phyloP scores from a whole-genome alignment of 495 filamentous ascomycete species.

The Aspergillus mulundensis region DNA sequence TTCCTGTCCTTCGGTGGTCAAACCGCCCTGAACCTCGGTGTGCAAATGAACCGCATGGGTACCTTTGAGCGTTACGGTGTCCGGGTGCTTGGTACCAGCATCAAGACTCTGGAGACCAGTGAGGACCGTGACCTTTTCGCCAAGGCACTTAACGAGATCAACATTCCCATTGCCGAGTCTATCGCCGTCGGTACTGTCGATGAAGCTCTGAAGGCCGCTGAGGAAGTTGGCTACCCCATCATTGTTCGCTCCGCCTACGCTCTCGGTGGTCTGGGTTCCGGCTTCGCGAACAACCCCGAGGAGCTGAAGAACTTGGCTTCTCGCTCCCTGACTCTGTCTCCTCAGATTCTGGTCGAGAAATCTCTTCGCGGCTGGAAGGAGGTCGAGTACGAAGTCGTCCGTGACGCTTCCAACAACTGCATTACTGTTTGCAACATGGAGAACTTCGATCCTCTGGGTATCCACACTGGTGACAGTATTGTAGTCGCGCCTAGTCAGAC shows the following conservation, averaged over 20 bases:
- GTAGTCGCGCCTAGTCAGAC: conserved; percentile 96
- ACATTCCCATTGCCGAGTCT: conserved; percentile 95
- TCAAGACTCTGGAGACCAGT: conserved; percentile 88
- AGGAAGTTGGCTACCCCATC: conserved; percentile 88
- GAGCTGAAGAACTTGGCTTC: conserved; percentile 91
- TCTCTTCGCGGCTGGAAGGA: conserved; percentile 99
- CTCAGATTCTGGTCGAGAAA: conserved; percentile 97
- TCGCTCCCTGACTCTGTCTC: conserved; percentile 87
- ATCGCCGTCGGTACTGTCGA: conserved; percentile 88
- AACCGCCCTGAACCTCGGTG: conserved; percentile 92
- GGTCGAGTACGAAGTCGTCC: conserved; percentile 95
- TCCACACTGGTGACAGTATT: conserved; percentile 96
- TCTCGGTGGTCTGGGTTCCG: conserved; percentile 90
- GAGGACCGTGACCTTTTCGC: conserved; percentile 96
- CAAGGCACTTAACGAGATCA: conserved; percentile 85
- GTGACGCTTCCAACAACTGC: conserved; percentile 92
- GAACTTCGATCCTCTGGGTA: conserved; percentile 95
- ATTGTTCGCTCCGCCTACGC: conserved; percentile 97
- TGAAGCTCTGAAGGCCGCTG: conserved; percentile 81
- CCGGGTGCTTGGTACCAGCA: conserved; percentile 88
- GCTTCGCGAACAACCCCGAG: conserved; percentile 92
- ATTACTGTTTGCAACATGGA: conserved; percentile 99
- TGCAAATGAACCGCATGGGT: conserved; percentile 95
- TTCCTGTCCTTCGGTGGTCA: conserved; percentile 96
- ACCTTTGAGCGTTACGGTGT: conserved; percentile 93